Evolutionary conservation across 2,329 filamentous ascomycete genomes (phyloP).

Genomic region (Septoria petroselini): DNA sequence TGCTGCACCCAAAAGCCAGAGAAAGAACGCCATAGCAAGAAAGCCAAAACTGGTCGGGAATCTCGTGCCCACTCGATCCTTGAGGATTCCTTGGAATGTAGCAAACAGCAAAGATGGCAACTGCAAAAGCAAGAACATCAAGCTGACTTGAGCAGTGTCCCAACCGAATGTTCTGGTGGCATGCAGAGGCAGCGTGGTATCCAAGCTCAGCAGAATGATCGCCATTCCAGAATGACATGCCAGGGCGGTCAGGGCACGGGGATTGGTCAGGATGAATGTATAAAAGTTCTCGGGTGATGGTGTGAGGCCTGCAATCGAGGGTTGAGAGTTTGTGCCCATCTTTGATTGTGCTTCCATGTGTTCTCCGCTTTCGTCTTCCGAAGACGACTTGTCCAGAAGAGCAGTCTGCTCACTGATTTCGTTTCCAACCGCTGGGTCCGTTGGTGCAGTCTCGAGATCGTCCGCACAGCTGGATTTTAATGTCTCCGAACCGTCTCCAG

Average conservation of each 20-base stretch:
- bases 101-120: slow-evolving; percentile 22
- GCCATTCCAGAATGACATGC: slow-evolving; percentile 18
- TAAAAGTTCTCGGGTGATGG: slow-evolving; percentile 16
- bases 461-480: not conserved
- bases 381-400: slow-evolving; percentile 1
- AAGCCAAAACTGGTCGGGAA: slow-evolving; percentile 24
- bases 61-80: slow-evolving; percentile 21
- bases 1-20: slow-evolving; percentile 26
- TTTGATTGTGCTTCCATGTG: too few species aligned
- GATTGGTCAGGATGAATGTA: slow-evolving; percentile 16
- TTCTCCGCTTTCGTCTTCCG: not conserved
- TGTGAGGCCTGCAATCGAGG: too few species aligned
- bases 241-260: slow-evolving; percentile 11
- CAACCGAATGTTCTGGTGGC: slow-evolving; percentile 20
- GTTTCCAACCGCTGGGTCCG: not conserved
- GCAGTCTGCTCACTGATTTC: slow-evolving; percentile 3
- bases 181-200: slow-evolving; percentile 24
- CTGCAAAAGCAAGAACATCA: slow-evolving; percentile 23
- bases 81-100: slow-evolving; percentile 21
- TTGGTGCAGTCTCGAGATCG: not conserved
- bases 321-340: too few species aligned
- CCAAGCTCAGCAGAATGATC: slow-evolving; percentile 22
- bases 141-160: slow-evolving; percentile 16
- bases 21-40: slow-evolving; percentile 15
- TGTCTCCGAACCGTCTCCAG: not conserved